Conservation (phyloP, 2,329 filamentous ascomycete genomes). For the Fusarium guadeloupense region DNA sequence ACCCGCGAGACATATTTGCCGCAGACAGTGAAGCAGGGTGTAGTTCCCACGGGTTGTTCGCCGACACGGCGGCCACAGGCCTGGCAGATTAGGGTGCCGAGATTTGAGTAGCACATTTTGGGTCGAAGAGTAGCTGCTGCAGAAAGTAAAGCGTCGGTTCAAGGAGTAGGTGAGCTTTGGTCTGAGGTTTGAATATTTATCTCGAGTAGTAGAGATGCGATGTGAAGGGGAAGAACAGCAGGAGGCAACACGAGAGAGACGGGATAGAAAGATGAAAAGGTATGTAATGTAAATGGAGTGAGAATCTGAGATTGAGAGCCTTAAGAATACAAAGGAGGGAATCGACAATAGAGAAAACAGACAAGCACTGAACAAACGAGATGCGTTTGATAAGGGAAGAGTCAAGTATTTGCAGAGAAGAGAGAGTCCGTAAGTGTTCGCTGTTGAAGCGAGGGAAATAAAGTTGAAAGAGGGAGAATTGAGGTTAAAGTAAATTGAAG, state of each 20-base stretch:
- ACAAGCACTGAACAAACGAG: slow-evolving; percentile 1
- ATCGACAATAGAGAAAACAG: not conserved
- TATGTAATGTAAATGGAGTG: slow-evolving; percentile 28
- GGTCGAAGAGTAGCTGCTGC: not conserved
- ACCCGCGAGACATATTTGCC: slow-evolving; percentile 43
- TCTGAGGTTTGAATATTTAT: not conserved
- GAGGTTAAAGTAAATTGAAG: not conserved
- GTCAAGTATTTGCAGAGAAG: slow-evolving; percentile 5
- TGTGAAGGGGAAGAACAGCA: not conserved
- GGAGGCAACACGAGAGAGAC: slow-evolving; percentile 13
- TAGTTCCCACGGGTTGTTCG: slow-evolving; percentile 37
- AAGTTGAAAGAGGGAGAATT: not conserved
- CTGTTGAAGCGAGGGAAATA: slow-evolving; percentile 3
- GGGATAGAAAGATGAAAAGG: slow-evolving; percentile 8
- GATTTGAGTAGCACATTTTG: slow-evolving; percentile 39
- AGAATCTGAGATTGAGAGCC: slow-evolving; percentile 2
- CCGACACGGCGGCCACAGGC: slow-evolving; percentile 38
- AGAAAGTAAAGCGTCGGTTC: not conserved
- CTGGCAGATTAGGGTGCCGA: slow-evolving; percentile 38
- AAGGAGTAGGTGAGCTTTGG: not conserved
- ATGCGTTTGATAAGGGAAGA: slow-evolving; percentile 3
- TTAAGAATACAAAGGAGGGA: slow-evolving; percentile 19
- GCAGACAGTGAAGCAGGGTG: slow-evolving; percentile 38
- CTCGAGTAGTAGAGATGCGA: not conserved
- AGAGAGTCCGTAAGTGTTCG: slow-evolving; percentile 6